Evolutionary conservation across 805 yeast species (phyloP).

Genomic region (Pichia nanzhaoensis): DNA sequence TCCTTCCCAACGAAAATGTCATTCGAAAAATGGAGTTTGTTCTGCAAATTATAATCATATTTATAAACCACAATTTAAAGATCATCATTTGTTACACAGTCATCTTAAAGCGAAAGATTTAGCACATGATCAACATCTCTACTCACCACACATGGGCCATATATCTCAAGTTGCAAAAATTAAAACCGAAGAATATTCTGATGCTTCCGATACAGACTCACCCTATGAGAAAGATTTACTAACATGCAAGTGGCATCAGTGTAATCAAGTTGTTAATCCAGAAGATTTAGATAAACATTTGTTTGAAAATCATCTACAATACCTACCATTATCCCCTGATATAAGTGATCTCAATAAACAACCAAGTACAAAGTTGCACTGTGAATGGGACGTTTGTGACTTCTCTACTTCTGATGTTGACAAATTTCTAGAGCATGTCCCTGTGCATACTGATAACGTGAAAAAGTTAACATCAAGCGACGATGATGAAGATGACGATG

Average conservation of each 20-base stretch:
- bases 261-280: conserved; percentile 35
- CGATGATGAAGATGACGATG: conserved; percentile 6
- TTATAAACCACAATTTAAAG: neutral
- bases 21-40: no score
- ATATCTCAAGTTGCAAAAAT: neutral
- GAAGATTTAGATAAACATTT: conserved; percentile 46
- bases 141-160: neutral
- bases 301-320: conserved; percentile 39
- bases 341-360: neutral
- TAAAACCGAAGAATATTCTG: conserved; percentile 13
- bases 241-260: conserved; percentile 64
- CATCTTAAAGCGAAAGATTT: conserved; percentile 28
- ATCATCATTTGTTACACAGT: conserved; percentile 16
- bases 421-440: conserved; percentile 53
- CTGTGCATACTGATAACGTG: conserved; percentile 22
- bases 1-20: conserved; percentile 10
- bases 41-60: neutral
- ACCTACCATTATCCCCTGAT: conserved; percentile 7
- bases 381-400: conserved; percentile 76
- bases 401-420: conserved; percentile 48
- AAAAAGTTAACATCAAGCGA: conserved; percentile 5
- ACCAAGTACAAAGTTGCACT: conserved; percentile 30
- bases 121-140: conserved; percentile 31
- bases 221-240: conserved; percentile 17
- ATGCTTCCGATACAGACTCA: conserved; percentile 11